Percentiles rank a stretch among this genome's conserved stretches.
phyloP scores from a whole-genome alignment of 148 eudicot genomes.

The Rhododendron molle region DNA sequence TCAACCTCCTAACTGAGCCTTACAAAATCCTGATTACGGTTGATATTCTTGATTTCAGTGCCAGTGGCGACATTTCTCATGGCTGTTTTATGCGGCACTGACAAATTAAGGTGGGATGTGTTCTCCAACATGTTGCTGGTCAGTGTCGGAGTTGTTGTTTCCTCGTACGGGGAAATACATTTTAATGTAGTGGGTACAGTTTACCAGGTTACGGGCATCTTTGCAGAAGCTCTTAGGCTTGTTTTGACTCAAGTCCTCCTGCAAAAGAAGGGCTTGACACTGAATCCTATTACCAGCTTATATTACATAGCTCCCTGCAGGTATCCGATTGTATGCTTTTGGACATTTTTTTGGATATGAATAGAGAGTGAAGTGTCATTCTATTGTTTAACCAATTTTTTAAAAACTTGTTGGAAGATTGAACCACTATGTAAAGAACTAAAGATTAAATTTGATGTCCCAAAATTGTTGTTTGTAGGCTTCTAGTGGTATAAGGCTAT shows the following conservation, averaged over 20 bases:
- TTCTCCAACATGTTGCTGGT: constrained; percentile 80
- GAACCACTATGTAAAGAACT: not conserved
- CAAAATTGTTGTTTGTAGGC: not conserved
- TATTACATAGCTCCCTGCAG: constrained; percentile 95
- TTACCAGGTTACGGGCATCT: constrained; percentile 78
- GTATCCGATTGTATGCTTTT: constrained; percentile 19
- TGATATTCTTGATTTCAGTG: constrained; percentile 36
- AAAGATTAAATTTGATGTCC: not conserved
- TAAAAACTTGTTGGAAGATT: not conserved
- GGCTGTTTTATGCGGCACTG: constrained; percentile 86
- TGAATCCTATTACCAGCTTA: constrained; percentile 80
- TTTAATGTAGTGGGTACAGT: constrained; percentile 76
- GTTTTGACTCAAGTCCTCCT: constrained; percentile 86
- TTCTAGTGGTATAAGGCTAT: not conserved
- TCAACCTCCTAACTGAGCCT: not conserved
- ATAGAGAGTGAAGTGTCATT: not conserved
- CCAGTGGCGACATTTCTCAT: constrained; percentile 82
- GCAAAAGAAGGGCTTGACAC: constrained; percentile 77
- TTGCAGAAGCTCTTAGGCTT: constrained; percentile 82
- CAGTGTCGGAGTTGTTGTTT: constrained; percentile 79
- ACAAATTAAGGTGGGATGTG: constrained; percentile 69
- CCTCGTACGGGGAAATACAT: constrained; percentile 83
- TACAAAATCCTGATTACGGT: constrained; percentile 18
- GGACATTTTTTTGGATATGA: not conserved
- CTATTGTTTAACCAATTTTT: not conserved